Evolutionary conservation across 768 basidiomycete genomes (phyloP).

Genomic region (Calvatia gigantea): DNA sequence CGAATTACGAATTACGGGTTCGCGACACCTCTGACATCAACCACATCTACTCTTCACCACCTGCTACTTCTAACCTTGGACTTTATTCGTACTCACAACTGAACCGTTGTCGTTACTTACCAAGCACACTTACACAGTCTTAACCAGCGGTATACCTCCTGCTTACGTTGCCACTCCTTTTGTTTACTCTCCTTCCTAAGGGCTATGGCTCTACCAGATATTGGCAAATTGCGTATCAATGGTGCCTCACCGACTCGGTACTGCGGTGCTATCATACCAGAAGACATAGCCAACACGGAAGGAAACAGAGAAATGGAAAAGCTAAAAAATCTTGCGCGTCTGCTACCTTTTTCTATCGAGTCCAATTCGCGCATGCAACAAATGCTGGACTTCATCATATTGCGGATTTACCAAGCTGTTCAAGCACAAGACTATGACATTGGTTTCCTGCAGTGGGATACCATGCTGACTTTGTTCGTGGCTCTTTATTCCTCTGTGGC

Average conservation of each 20-base stretch:
- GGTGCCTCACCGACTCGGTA: conserved; percentile 21
- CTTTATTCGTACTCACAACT: background rate
- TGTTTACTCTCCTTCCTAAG: conserved; percentile 5
- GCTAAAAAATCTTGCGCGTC: conserved; percentile 56
- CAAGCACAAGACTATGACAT: conserved; percentile 82
- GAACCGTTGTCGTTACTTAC: background rate
- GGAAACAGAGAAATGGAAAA: conserved; percentile 54
- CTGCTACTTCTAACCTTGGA: background rate
- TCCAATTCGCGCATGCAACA: conserved; percentile 71
- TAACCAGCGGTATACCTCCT: background rate
- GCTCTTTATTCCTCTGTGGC: conserved; percentile 7
- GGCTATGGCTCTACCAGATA: conserved; percentile 43
- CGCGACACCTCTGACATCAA: background rate
- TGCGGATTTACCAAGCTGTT: conserved; percentile 67
- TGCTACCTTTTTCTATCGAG: conserved; percentile 77
- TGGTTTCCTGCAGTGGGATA: conserved; percentile 78
- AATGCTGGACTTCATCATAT: conserved; percentile 69
- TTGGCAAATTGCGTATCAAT: conserved; percentile 41
- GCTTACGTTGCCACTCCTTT: conserved; percentile 15
- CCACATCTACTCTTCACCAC: background rate
- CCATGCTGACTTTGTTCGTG: conserved; percentile 68
- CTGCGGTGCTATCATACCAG: conserved; percentile 19
- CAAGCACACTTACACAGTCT: background rate
- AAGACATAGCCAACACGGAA: conserved; percentile 23
- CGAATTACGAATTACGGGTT: no score